phyloP scores from a whole-genome alignment of 495 filamentous ascomycete species.

The Penicillium coprophilum region DNA sequence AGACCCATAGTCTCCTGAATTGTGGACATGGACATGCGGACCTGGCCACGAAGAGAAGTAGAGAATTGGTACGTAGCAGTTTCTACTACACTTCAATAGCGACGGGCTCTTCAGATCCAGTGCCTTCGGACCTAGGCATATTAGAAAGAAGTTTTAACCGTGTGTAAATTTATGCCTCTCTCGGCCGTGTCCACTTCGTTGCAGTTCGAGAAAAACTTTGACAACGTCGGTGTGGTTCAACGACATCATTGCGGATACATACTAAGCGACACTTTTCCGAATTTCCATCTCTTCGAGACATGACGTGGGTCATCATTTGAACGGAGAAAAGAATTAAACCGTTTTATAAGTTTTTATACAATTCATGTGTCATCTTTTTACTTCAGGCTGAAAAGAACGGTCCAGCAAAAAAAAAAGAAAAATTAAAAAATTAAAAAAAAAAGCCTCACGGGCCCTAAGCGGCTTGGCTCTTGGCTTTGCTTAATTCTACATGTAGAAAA shows the following conservation, averaged over 20 bases:
- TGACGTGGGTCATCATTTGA: conserved; percentile 7
- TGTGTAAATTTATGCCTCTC: neutral
- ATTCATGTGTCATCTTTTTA: conserved; percentile 4
- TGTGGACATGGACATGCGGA: neutral
- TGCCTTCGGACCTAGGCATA: neutral
- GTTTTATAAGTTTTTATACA: neutral
- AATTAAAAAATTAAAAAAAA: too few species aligned
- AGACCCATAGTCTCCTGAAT: neutral
- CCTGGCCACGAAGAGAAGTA: neutral
- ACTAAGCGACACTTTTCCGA: neutral
- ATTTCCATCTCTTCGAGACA: conserved; percentile 4
- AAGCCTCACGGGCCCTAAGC: neutral
- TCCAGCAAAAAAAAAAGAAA: conserved; percentile 2
- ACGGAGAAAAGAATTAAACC: neutral
- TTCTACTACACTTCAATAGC: neutral
- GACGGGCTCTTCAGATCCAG: neutral
- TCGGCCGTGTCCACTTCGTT: neutral
- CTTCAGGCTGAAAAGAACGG: neutral
- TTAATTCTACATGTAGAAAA: too few species aligned
- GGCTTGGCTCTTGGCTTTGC: conserved; percentile 4
- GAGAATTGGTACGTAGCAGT: too few species aligned
- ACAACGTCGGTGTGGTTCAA: conserved; percentile 7
- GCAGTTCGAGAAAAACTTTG: conserved; percentile 13
- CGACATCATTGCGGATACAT: conserved; percentile 10
- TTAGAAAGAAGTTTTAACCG: neutral